phyloP scores from a whole-genome alignment of 306 rosid genomes.

The Hylodesmum podocarpum region DNA sequence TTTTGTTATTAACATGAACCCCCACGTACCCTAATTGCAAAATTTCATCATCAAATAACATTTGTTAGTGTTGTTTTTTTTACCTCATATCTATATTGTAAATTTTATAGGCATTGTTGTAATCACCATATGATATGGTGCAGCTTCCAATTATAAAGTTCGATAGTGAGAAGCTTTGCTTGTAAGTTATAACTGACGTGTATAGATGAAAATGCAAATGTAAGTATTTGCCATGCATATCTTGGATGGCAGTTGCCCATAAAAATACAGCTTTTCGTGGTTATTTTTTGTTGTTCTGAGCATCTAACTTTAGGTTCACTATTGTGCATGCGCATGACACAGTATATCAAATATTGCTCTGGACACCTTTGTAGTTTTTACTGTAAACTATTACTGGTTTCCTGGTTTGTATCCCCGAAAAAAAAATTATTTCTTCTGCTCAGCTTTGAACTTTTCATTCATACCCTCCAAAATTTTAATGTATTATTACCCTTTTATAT shows the following conservation, averaged over 20 bases:
- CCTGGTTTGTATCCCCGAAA: neutral
- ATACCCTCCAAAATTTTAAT: neutral
- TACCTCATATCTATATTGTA: slow-evolving; percentile 6
- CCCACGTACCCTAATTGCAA: neutral
- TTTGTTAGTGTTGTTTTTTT: neutral
- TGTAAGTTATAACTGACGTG: slow-evolving; percentile 27
- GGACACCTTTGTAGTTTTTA: too few relatives aligned
- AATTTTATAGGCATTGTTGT: slow-evolving; percentile 25
- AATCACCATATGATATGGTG: slow-evolving; percentile 22
- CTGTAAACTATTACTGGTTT: neutral
- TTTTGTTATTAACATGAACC: slow-evolving; percentile 30
- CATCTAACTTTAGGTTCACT: neutral
- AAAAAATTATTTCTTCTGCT: neutral
- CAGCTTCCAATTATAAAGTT: slow-evolving; percentile 25
- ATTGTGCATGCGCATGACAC: neutral
- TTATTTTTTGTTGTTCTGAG: neutral
- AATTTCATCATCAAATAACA: slow-evolving; percentile 14
- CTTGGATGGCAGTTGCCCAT: slow-evolving; percentile 7
- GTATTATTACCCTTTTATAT: neutral
- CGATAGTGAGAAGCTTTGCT: slow-evolving; percentile 24
- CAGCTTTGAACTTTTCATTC: neutral
- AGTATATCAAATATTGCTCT: too few relatives aligned
- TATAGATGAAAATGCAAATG: slow-evolving; percentile 27
- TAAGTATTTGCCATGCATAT: slow-evolving; percentile 21
- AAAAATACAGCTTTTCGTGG: neutral